Base-by-base conservation (phyloP, 2,329 filamentous ascomycete species). In the Pyricularia grisea region DNA sequence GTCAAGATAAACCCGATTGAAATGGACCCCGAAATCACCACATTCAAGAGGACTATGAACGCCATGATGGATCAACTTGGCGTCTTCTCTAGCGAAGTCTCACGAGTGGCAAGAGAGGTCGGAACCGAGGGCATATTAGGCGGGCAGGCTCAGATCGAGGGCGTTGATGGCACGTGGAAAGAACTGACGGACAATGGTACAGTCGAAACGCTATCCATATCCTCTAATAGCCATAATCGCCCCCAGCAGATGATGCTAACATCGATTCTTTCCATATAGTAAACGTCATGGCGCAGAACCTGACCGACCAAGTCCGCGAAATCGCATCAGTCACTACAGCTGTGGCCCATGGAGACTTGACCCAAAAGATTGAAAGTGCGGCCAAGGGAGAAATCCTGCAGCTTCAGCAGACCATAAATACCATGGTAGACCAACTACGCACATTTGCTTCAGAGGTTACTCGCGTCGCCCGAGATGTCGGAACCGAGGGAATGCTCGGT, bases 61-160 rank as follows among this genome's bases (percentile, higher is more conserved):
- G 96, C 92, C 73, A 98, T 98, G 94, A 97, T 98, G 88, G 94
- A 98, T 77, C 94, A 97, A 79, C 85, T 98, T 70, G 94, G 97
- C 78, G 92, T 96, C 70, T 98, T 98, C 79, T 94, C 94, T 72
- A 96, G 92, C 79, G 94, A 98, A 81, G 94, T 98, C 75, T 97
- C 94, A 42, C 91, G 93, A 73, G 90, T 98, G 73, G 94, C 94
- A 68, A 92, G 93, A 78, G 94, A 98, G 80, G 94, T 98, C 82
- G 94, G 94, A 74, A 98, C 94, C 14, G 94, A 98, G 79, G 94
- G 94, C 76, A 90, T 95, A 72, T 88, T 98, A 61, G 94, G 94
- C 75, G 94, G 94, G 63, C 94, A 98, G 78, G 94, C 94, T 70
- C 91, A 93, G 78, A 94, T 98, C 71, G 91, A 93, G 73, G 94